Conservation (phyloP, 768 basidiomycete species). For the Mycena rebaudengoi region DNA sequence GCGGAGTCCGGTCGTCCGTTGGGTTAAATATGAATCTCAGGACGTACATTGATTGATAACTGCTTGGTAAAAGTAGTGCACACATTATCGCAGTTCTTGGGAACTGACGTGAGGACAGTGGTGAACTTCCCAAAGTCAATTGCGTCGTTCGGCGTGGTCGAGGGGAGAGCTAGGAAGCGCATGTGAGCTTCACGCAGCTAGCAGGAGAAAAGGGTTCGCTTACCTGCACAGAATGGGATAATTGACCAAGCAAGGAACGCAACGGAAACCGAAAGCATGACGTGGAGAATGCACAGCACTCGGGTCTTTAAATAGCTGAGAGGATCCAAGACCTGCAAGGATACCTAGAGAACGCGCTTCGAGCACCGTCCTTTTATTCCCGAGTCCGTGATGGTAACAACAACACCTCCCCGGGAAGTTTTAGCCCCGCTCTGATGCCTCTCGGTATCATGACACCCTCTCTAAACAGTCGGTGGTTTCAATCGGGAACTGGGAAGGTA, state of each 20-base stretch:
- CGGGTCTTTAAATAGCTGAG: not conserved
- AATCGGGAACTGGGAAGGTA: too few species aligned
- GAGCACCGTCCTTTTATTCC: not conserved
- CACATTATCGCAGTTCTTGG: not conserved
- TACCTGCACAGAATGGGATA: not conserved
- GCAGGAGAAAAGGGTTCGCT: not conserved
- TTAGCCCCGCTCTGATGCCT: too few species aligned
- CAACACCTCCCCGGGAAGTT: too few species aligned
- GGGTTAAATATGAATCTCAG: not conserved
- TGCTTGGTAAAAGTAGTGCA: not conserved
- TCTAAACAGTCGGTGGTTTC: too few species aligned
- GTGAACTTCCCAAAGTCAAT: not conserved
- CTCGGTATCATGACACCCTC: too few species aligned
- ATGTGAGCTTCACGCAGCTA: not conserved
- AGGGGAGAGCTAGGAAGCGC: not conserved
- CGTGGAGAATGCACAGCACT: not conserved
- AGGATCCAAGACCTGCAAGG: conserved; percentile 9
- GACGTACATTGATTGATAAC: not conserved
- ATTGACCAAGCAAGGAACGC: not conserved
- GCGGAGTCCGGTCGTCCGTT: not conserved
- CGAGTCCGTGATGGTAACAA: not conserved
- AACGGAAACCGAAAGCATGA: not conserved
- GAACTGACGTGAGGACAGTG: not conserved
- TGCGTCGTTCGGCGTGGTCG: not conserved
- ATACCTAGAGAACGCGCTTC: not conserved